phyloP scores from a whole-genome alignment of 768 basidiomycete species.

The Collybia sordida region DNA sequence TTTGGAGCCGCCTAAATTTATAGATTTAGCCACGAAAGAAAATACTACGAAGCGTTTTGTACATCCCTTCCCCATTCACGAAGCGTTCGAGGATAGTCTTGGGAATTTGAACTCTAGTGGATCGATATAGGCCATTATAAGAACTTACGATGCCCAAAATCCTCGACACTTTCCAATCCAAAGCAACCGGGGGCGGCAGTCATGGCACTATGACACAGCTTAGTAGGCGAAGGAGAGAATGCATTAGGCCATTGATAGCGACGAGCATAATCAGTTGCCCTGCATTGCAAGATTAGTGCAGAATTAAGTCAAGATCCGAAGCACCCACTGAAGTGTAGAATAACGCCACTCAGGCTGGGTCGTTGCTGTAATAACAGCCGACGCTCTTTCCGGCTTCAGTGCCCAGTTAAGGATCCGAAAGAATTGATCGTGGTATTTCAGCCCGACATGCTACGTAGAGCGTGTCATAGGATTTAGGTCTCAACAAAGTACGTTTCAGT shows the following conservation, averaged over 20 bases:
- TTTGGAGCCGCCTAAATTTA: slow-evolving; percentile 10
- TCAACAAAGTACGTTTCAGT: slow-evolving; percentile 22
- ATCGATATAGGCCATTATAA: not conserved
- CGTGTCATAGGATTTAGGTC: slow-evolving; percentile 40
- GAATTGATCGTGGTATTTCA: slow-evolving; percentile 17
- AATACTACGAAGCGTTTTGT: not conserved
- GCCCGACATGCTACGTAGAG: slow-evolving; percentile 5
- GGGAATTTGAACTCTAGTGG: not conserved
- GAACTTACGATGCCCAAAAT: slow-evolving; percentile 17
- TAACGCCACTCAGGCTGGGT: slow-evolving; percentile 24
- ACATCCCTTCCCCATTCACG: slow-evolving; percentile 30
- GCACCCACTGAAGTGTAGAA: slow-evolving; percentile 1
- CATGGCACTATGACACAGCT: slow-evolving; percentile 13
- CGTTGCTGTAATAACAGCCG: slow-evolving; percentile 22
- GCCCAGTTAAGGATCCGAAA: slow-evolving; percentile 38
- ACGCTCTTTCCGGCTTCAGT: slow-evolving; percentile 34
- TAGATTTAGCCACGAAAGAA: not conserved
- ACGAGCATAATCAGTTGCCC: slow-evolving; percentile 23
- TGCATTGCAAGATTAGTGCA: slow-evolving; percentile 2
- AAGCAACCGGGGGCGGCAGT: slow-evolving; percentile 17
- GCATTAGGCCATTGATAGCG: slow-evolving; percentile 29
- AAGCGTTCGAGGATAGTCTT: slow-evolving; percentile 20
- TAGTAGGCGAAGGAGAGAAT: slow-evolving; percentile 18
- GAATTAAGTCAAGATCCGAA: not conserved
- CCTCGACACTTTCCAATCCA: slow-evolving; percentile 18